Percentiles rank a stretch among this genome's conserved stretches.
phyloP scores from a whole-genome alignment of 2,329 filamentous ascomycete genomes.

The Aulographum hederae region DNA sequence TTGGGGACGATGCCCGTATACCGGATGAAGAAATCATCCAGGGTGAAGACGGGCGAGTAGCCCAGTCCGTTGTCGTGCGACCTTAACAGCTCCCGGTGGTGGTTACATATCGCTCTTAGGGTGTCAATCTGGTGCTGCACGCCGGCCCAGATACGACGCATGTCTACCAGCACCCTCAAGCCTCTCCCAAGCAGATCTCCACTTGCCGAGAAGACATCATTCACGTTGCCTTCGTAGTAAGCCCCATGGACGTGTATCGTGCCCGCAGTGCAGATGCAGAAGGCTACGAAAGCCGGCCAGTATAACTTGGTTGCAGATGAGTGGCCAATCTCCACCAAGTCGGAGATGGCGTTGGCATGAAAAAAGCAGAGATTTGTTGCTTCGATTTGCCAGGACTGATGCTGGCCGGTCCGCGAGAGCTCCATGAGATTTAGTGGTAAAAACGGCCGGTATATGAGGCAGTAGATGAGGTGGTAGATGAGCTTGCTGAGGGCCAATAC shows the following conservation, averaged over 20 bases:
- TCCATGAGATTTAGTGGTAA: constrained; percentile 70
- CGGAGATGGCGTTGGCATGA: constrained; percentile 74
- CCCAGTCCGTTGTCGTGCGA: constrained; percentile 49
- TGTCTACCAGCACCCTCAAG: constrained; percentile 61
- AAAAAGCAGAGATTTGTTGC: constrained; percentile 75
- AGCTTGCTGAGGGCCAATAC: constrained; percentile 68
- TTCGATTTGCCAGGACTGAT: constrained; percentile 86
- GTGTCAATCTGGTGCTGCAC: constrained; percentile 67
- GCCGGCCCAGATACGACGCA: constrained; percentile 58
- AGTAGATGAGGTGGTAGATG: constrained; percentile 74
- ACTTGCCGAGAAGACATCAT: constrained; percentile 44
- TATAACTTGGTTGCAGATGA: constrained; percentile 57
- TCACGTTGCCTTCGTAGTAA: constrained; percentile 50
- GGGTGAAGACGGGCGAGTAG: constrained; percentile 63
- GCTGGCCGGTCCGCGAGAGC: constrained; percentile 60
- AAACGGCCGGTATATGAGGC: constrained; percentile 72
- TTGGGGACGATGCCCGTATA: constrained; percentile 54
- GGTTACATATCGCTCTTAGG: constrained; percentile 57
- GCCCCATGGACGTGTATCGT: constrained; percentile 79
- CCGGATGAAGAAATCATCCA: constrained; percentile 75
- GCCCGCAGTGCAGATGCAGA: constrained; percentile 71
- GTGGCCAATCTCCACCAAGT: constrained; percentile 62
- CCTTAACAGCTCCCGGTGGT: constrained; percentile 67
- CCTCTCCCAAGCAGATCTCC: constrained; percentile 57
- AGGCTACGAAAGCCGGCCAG: constrained; percentile 75